These are phyloP conservation scores for Pugionium dolabratum DNA, from an alignment of 345 rosid species.

Conservation along the genomic window DNA sequence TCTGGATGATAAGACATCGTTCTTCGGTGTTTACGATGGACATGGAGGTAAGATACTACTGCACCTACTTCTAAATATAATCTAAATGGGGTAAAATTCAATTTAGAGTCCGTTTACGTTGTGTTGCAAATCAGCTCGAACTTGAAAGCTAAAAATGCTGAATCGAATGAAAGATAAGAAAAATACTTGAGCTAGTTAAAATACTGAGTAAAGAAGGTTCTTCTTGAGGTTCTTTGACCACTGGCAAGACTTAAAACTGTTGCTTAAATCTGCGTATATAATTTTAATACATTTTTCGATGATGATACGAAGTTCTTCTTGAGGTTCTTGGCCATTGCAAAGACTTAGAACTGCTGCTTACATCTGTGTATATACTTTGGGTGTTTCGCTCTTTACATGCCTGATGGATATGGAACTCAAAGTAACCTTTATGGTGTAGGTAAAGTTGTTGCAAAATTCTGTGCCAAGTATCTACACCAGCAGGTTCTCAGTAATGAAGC, in stretches of 20 bases:
- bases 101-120: not conserved
- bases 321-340: not conserved
- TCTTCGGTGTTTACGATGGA: constrained; percentile 89
- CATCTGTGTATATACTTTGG: not conserved
- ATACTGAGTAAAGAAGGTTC: not conserved
- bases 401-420: not conserved
- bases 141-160: not conserved
- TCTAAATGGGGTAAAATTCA: not conserved
- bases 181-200: not conserved
- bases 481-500: constrained; percentile 68
- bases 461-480: constrained; percentile 82
- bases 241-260: not conserved
- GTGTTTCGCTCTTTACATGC: not conserved
- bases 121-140: not conserved
- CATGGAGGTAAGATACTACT: constrained; percentile 67
- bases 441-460: constrained; percentile 80
- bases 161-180: not conserved
- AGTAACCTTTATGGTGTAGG: constrained; percentile 45
- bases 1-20: constrained; percentile 64
- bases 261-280: not conserved
- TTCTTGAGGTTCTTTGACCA: not conserved
- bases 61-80: not conserved
- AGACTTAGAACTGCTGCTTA: not conserved
- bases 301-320: not conserved
- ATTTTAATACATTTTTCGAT: not conserved